Evolutionary conservation across 2,329 filamentous ascomycete genomes (phyloP).

Genomic region (Nemania sp.): DNA sequence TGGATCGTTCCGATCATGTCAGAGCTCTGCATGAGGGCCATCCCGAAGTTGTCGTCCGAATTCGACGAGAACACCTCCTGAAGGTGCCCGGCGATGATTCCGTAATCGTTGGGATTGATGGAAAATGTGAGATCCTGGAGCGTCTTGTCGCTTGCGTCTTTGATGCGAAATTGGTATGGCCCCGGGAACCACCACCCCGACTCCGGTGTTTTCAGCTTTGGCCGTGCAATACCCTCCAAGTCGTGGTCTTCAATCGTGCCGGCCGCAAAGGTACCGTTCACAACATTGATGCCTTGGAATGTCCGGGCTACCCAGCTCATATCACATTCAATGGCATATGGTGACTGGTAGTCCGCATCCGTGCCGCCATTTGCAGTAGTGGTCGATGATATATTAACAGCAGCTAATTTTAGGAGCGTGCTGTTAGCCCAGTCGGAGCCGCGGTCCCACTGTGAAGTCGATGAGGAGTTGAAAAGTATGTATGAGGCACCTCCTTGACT

Average conservation of each 20-base stretch:
- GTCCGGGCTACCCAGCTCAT: slow-evolving; percentile 6
- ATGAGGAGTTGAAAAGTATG: slow-evolving; percentile 4
- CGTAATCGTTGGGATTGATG: slow-evolving; percentile 14
- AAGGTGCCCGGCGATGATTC: slow-evolving; percentile 8
- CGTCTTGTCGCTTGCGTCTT: not conserved
- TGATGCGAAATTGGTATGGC: not conserved
- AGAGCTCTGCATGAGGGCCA: slow-evolving; percentile 8
- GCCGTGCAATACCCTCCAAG: not conserved
- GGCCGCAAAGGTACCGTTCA: slow-evolving; percentile 1
- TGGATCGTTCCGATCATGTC: slow-evolving; percentile 3
- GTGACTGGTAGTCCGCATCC: not conserved
- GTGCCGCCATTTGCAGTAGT: not conserved
- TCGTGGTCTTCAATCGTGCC: slow-evolving; percentile 5
- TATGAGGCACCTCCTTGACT: slow-evolving; percentile 1
- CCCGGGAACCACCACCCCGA: not conserved
- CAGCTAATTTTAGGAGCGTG: slow-evolving; percentile 4
- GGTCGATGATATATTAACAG: slow-evolving; percentile 1
- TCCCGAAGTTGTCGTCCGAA: not conserved
- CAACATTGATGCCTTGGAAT: slow-evolving; percentile 5
- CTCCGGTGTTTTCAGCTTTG: not conserved
- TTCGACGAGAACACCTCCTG: slow-evolving; percentile 8
- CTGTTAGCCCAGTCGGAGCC: slow-evolving; percentile 2
- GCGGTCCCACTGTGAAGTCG: slow-evolving; percentile 6
- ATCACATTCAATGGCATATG: slow-evolving; percentile 4
- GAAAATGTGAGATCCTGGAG: slow-evolving; percentile 1